phyloP scores from a whole-genome alignment of 2,329 filamentous ascomycete genomes.

The Fusarium guadeloupense region DNA sequence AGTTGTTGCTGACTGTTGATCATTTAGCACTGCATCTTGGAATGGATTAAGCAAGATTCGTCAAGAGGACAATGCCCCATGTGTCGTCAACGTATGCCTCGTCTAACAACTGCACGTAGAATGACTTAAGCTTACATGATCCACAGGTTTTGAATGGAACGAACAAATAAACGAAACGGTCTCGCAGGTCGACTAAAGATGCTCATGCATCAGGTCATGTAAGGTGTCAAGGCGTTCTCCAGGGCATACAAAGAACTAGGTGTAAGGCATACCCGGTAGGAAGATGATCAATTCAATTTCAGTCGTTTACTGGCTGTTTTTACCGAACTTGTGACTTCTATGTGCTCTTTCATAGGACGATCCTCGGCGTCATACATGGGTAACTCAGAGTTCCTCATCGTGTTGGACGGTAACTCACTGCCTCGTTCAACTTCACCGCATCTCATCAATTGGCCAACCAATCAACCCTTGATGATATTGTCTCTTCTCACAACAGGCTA shows the following conservation, averaged over 20 bases:
- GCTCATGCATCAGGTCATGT: not conserved
- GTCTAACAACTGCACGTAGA: not conserved
- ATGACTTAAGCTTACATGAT: constrained; percentile 13
- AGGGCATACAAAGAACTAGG: constrained; percentile 23
- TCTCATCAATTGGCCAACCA: not conserved
- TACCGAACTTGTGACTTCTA: not conserved
- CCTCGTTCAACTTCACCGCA: constrained; percentile 11
- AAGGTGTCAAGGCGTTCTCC: constrained; percentile 37
- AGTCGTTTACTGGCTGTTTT: constrained; percentile 8
- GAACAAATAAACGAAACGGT: constrained; percentile 49
- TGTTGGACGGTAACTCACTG: constrained; percentile 14
- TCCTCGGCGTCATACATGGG: constrained; percentile 1
- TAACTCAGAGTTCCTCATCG: too few species aligned
- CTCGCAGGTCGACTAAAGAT: constrained; percentile 45
- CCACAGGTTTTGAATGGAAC: constrained; percentile 54
- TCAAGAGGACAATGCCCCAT: constrained; percentile 96
- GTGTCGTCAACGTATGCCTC: constrained; percentile 85
- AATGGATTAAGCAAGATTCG: constrained; percentile 95
- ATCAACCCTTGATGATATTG: constrained; percentile 13
- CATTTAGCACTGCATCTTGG: constrained; percentile 86
- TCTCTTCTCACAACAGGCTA: not conserved
- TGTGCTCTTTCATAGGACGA: not conserved
- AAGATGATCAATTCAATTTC: constrained; percentile 3
- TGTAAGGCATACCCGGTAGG: constrained; percentile 14
- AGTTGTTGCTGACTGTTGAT: constrained; percentile 29